These are phyloP conservation scores for Ottelia alismoides DNA, from an alignment of 106 monocot genomes.

Conservation along the genomic window DNA sequence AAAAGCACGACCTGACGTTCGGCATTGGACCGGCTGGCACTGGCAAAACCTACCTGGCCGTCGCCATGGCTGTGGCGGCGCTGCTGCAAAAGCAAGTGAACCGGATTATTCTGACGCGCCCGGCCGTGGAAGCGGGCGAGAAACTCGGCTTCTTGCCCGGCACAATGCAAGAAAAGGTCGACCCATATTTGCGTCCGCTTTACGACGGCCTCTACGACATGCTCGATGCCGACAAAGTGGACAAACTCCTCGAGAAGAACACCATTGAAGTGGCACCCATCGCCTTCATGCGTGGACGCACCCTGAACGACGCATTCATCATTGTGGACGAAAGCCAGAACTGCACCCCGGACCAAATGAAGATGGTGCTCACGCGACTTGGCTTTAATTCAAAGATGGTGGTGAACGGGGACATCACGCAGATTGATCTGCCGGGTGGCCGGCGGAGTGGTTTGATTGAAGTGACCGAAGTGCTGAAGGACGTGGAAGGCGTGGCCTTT, in stretches of 20 bases:
- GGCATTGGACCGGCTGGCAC: conserved; percentile 5
- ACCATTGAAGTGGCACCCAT: neutral
- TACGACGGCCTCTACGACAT: neutral
- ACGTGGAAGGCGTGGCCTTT: neutral
- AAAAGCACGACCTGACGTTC: neutral
- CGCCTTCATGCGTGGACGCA: neutral
- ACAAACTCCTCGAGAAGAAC: neutral
- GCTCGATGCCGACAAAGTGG: neutral
- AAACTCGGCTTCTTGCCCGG: too few species aligned
- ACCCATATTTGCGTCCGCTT: too few species aligned
- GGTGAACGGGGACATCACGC: neutral
- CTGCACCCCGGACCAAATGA: neutral
- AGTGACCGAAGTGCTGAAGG: neutral
- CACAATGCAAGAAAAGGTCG: too few species aligned
- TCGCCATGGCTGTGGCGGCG: too few species aligned
- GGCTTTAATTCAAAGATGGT: neutral
- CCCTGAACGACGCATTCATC: neutral
- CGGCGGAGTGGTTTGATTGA: neutral
- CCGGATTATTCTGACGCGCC: too few species aligned
- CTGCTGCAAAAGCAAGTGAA: too few species aligned
- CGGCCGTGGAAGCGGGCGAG: too few species aligned
- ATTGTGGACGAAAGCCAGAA: neutral
- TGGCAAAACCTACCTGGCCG: neutral
- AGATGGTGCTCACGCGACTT: neutral
- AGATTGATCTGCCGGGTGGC: neutral